Base-by-base conservation (phyloP, 805 yeast genomes). In the Candida golubevii region DNA sequence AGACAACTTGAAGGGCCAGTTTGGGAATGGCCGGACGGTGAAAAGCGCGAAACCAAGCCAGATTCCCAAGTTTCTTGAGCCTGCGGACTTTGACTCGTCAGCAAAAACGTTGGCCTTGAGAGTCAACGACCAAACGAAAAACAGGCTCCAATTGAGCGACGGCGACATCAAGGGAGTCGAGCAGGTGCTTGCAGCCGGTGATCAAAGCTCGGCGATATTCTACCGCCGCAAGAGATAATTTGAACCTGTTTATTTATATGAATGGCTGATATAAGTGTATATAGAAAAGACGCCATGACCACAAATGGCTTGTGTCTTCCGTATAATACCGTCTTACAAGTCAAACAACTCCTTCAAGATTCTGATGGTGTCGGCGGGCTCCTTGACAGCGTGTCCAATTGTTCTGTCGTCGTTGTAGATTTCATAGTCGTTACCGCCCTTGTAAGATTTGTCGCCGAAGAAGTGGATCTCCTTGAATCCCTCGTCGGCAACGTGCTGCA, bases 371-470 rank as follows among this genome's bases (percentile, higher is more conserved):
- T 93, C 99, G 37, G 71, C 85, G 57, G 99, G 99, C 58, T 78
- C 72, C 59, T 78, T 77, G 56, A 93, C 98, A 49, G 97, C 81
- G 65, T 93, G 98, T 59, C 99, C 99, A 53, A 87, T 83, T 53
- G 97, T 90, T 81, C 99, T 88, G 44, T 74, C 68, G 68, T 93
- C 99, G 59, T 66, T 75, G 77, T 85, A 93, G 69, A 93, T 93
- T 79, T 93, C 99, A 73, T 84, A 93, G 75, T 93, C 99, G 73
- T 93, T 93, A 74, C 99, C 99, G 65, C 99, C 99, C 73, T 82
- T 69, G 77, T 85, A 85, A 55, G 96, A 79, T 79, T 93, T 93
- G 79, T 93, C 99, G 73, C 99, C 99, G 65, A 93, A 93, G 82
- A 93, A 93, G 76, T 93, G 98, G 60, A 93, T 88, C 58, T 80